Percentiles rank a stretch among this genome's conserved stretches.
These are phyloP conservation scores for Limnomonas spitsbergensis DNA, from an alignment of 139 green algal species.

Conservation along the genomic window DNA sequence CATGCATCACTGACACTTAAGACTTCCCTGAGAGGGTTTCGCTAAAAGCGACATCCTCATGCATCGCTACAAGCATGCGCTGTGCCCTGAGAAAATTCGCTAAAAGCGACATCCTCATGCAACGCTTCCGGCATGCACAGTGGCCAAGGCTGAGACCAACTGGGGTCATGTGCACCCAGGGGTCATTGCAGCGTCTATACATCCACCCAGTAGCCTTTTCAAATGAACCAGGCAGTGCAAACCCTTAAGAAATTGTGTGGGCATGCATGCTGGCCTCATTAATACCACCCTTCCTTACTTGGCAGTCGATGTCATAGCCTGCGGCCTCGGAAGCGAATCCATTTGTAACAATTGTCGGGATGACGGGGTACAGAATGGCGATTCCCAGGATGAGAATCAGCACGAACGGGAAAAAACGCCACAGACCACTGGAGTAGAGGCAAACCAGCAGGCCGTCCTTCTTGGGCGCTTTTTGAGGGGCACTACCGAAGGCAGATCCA, in stretches of 20 bases:
- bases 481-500: too few relatives aligned
- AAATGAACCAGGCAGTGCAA: not conserved
- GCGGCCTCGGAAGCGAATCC: conserved; percentile 67
- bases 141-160: too few relatives aligned
- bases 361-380: conserved; percentile 56
- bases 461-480: too few relatives aligned
- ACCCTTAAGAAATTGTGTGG: not conserved
- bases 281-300: conserved; percentile 28
- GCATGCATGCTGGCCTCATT: not conserved
- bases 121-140: too few relatives aligned
- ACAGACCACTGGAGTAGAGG: conserved; percentile 1
- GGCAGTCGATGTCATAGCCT: conserved; percentile 62
- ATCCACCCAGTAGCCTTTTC: not conserved
- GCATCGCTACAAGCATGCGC: too few relatives aligned
- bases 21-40: too few relatives aligned
- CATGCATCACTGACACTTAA: too few relatives aligned
- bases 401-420: conserved; percentile 7
- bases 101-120: too few relatives aligned
- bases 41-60: too few relatives aligned
- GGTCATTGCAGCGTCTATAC: too few relatives aligned
- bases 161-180: too few relatives aligned
- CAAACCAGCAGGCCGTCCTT: not conserved
- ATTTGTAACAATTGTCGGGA: conserved; percentile 71
- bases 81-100: too few relatives aligned
- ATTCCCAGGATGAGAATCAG: conserved; percentile 23